Evolutionary conservation across 2,329 filamentous ascomycete species (phyloP).

Genomic region (Colletotrichum sp.): DNA sequence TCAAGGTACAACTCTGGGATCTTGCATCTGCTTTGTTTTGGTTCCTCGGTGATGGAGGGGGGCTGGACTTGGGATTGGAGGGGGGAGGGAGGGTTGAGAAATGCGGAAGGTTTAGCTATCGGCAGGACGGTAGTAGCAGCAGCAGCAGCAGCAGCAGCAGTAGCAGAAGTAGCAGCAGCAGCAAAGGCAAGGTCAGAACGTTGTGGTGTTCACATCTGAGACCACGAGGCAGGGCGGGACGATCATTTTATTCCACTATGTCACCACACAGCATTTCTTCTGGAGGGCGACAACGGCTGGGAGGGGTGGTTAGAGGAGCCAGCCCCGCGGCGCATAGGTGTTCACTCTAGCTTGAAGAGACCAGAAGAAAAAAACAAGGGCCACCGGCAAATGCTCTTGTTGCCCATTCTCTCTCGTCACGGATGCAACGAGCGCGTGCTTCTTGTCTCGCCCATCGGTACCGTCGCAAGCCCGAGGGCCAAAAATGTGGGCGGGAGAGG

Average conservation of each 20-base stretch:
- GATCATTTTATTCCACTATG: slow-evolving; percentile 13
- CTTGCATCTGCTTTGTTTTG: background rate
- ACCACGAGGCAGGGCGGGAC: slow-evolving; percentile 11
- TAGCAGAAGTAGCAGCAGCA: background rate
- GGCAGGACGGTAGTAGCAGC: background rate
- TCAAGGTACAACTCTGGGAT: slow-evolving; percentile 6
- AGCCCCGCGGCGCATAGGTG: background rate
- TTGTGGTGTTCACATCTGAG: background rate
- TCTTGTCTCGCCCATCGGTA: slow-evolving; percentile 15
- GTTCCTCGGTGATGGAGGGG: slow-evolving; percentile 5
- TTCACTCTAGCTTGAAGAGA: background rate
- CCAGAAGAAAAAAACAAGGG: background rate
- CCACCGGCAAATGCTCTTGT: background rate
- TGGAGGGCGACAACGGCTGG: background rate
- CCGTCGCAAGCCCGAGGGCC: slow-evolving; percentile 13
- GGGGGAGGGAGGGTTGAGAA: background rate
- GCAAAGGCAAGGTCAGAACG: background rate
- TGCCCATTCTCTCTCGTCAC: background rate
- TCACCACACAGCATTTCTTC: background rate
- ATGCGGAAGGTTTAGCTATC: slow-evolving; percentile 7
- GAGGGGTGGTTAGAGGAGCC: background rate
- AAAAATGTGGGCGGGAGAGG: slow-evolving; percentile 6
- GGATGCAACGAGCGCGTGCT: slow-evolving; percentile 9
- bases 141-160: background rate
- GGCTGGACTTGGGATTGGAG: background rate